These are phyloP conservation scores for Collybiopsis confluens DNA, from an alignment of 768 basidiomycete genomes.

Conservation along the genomic window DNA sequence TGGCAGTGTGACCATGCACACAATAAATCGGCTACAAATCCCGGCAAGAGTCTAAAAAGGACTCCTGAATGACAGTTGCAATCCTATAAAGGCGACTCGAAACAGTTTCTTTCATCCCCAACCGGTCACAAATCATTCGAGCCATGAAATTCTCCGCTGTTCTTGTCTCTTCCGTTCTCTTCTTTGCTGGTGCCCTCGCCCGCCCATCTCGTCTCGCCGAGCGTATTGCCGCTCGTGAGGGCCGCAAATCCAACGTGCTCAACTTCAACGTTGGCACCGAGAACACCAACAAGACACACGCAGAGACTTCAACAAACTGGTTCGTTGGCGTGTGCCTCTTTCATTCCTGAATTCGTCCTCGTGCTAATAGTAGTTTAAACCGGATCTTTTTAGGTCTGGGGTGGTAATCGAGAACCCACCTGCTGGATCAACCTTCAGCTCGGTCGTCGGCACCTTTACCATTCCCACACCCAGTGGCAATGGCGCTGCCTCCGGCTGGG, in stretches of 20 bases:
- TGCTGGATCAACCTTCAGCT: conserved; percentile 1
- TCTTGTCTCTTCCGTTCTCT: background rate
- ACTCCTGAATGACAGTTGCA: too few species aligned
- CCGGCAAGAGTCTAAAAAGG: too few species aligned
- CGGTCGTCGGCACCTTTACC: conserved; percentile 6
- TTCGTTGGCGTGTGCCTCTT: too few species aligned
- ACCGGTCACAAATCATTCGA: too few species aligned
- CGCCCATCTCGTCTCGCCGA: conserved; percentile 1
- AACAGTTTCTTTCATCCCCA: too few species aligned
- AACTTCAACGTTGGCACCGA: background rate
- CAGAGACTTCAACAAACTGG: background rate
- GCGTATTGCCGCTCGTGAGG: conserved; percentile 7
- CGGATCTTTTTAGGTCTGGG: background rate
- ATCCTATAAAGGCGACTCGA: too few species aligned
- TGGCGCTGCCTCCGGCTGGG: conserved; percentile 9
- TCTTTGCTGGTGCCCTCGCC: background rate
- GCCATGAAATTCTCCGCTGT: background rate
- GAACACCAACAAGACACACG: background rate
- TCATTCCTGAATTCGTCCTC: background rate
- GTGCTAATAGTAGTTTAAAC: background rate
- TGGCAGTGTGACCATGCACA: too few species aligned
- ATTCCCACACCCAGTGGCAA: background rate
- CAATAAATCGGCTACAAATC: too few species aligned
- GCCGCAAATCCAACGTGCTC: background rate
- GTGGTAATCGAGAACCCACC: background rate